phyloP scores from a whole-genome alignment of 371 early-diverging fungal genomes.

The Mortierella sp. region DNA sequence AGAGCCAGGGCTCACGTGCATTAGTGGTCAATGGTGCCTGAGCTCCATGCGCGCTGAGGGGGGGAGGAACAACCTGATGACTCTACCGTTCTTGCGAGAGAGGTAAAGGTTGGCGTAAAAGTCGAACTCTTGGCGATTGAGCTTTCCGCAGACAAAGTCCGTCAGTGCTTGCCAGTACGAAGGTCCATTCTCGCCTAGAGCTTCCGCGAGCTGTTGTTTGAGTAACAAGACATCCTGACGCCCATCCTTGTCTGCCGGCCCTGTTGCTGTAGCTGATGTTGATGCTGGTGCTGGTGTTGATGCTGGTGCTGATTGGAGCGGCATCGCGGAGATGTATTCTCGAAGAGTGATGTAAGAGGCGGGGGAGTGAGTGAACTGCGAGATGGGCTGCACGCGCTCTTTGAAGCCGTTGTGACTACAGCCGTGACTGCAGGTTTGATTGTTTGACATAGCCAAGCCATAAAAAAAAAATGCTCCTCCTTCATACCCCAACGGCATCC shows the following conservation, averaged over 20 bases:
- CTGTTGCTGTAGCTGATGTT: too few species aligned
- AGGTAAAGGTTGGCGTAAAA: slow-evolving; percentile 79
- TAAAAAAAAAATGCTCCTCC: too few species aligned
- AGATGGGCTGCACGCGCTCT: too few species aligned
- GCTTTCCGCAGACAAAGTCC: slow-evolving; percentile 81
- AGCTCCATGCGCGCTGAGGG: not conserved
- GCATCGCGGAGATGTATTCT: too few species aligned
- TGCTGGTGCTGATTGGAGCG: too few species aligned
- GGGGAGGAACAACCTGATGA: not conserved
- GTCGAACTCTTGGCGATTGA: slow-evolving; percentile 83
- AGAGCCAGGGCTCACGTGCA: not conserved
- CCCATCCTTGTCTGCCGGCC: slow-evolving; percentile 58
- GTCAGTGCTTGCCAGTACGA: slow-evolving; percentile 82
- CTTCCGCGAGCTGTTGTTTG: slow-evolving; percentile 82
- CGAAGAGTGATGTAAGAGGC: too few species aligned
- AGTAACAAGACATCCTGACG: slow-evolving; percentile 77
- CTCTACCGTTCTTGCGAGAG: slow-evolving; percentile 68
- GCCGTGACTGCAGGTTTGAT: too few species aligned
- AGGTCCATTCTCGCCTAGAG: slow-evolving; percentile 81
- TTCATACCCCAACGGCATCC: too few species aligned
- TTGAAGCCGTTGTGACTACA: too few species aligned
- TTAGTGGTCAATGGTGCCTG: not conserved
- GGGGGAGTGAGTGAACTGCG: too few species aligned
- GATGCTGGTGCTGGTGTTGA: too few species aligned
- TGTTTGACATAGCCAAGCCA: too few species aligned